phyloP scores from a whole-genome alignment of 441 rosid species.

The Populus hybrid region DNA sequence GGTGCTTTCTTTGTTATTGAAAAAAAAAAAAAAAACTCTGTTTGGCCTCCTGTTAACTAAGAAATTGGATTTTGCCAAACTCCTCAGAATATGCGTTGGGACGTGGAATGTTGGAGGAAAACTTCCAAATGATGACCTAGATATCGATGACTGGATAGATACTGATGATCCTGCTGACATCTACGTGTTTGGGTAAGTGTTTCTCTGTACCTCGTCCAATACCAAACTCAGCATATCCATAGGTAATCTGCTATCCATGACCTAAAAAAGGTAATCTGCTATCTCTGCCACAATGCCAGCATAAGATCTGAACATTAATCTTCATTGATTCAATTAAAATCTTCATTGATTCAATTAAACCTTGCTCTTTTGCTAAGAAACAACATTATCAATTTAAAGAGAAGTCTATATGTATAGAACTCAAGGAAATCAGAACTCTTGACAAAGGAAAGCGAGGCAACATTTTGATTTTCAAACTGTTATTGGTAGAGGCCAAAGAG shows the following conservation, averaged over 20 bases:
- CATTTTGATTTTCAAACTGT: neutral
- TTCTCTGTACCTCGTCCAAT: conserved; percentile 1
- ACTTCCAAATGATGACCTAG: conserved; percentile 80
- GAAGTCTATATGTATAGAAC: neutral
- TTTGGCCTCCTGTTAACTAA: neutral
- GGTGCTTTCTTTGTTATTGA: neutral
- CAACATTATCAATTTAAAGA: neutral
- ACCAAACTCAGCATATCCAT: neutral
- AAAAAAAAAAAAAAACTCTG: neutral
- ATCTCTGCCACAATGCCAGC: neutral
- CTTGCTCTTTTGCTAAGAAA: neutral
- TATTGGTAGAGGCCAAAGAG: neutral
- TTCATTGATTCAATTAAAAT: too few species aligned
- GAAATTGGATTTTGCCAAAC: neutral
- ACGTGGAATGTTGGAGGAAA: conserved; percentile 96
- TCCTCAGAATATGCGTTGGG: conserved; percentile 63
- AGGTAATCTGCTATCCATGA: neutral
- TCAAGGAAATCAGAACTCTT: too few species aligned
- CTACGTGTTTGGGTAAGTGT: conserved; percentile 77
- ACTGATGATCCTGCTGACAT: conserved; percentile 81
- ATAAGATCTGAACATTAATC: neutral
- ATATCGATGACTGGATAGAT: conserved; percentile 86
- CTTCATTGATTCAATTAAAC: neutral
- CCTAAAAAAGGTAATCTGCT: neutral
- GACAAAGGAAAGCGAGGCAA: neutral